Evolutionary conservation across 106 monocot genomes (phyloP).

Genomic region (Xerophyta viscosa): DNA sequence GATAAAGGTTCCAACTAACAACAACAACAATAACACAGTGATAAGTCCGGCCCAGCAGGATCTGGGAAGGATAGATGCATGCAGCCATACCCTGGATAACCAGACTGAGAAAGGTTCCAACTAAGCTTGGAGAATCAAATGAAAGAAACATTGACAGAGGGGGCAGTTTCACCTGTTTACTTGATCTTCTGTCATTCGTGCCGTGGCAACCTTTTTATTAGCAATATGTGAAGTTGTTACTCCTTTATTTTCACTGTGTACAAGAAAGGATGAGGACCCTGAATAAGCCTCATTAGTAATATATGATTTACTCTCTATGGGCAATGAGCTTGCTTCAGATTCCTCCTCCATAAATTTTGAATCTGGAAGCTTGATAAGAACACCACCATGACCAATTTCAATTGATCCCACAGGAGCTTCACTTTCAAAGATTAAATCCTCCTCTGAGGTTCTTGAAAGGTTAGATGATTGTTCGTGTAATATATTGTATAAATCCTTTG

Average conservation of each 20-base stretch:
- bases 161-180: constrained; percentile 61
- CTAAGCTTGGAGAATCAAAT: no score
- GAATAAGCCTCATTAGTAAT: no score
- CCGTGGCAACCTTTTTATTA: constrained; percentile 14
- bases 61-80: no score
- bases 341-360: constrained; percentile 63
- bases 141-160: no score
- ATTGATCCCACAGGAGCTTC: constrained; percentile 41
- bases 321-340: constrained; percentile 90
- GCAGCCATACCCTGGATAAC: no score
- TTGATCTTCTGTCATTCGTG: constrained; percentile 20
- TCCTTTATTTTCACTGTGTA: constrained; percentile 32
- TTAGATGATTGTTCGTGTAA: constrained; percentile 50
- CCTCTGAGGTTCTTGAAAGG: constrained; percentile 49
- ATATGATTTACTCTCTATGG: constrained; percentile 36
- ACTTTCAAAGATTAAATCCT: constrained; percentile 65
- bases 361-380: constrained; percentile 62
- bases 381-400: constrained; percentile 76
- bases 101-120: no score
- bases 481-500: constrained; percentile 69
- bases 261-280: constrained; percentile 27
- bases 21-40: no score
- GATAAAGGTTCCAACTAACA: no score
- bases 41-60: no score
- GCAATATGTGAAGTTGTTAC: constrained; percentile 5